Evolutionary conservation across 495 filamentous ascomycete genomes (phyloP).

Genomic region (Podospora australis): DNA sequence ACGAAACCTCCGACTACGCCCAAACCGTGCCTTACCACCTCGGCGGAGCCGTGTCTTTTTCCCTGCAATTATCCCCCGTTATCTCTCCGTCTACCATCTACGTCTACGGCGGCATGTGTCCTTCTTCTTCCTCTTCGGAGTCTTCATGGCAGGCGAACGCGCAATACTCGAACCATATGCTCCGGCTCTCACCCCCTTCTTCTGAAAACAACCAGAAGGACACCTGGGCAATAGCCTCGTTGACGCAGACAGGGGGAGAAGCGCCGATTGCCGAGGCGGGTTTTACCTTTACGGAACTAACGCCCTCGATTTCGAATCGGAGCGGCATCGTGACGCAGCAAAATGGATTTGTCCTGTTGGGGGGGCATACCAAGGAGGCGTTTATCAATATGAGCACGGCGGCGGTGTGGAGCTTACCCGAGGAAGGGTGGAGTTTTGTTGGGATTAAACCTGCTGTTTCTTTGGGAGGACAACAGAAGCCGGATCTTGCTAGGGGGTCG

Average conservation of each 20-base stretch:
- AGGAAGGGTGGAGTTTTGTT: slow-evolving; percentile 79
- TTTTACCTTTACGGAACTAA: slow-evolving; percentile 69
- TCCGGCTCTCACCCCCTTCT: slow-evolving; percentile 47
- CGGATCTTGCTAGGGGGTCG: slow-evolving; percentile 1
- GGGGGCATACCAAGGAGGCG: slow-evolving; percentile 74
- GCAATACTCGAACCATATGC: slow-evolving; percentile 71
- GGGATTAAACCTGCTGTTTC: too few species aligned
- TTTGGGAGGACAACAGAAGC: background rate
- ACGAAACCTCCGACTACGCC: slow-evolving; percentile 17
- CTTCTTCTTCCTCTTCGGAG: slow-evolving; percentile 37
- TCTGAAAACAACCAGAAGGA: slow-evolving; percentile 32
- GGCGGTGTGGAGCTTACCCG: slow-evolving; percentile 78
- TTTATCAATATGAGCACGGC: slow-evolving; percentile 93
- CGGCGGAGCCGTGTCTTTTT: slow-evolving; percentile 60
- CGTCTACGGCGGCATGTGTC: slow-evolving; percentile 87
- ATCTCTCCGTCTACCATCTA: slow-evolving; percentile 51
- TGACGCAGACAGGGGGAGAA: slow-evolving; percentile 21
- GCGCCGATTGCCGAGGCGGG: slow-evolving; percentile 77
- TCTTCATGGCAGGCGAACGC: slow-evolving; percentile 40
- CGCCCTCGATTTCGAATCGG: slow-evolving; percentile 49
- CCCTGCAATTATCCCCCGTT: slow-evolving; percentile 45
- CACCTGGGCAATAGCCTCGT: slow-evolving; percentile 17
- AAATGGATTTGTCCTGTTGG: slow-evolving; percentile 72
- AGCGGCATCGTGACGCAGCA: slow-evolving; percentile 55
- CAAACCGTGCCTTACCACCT: slow-evolving; percentile 57